phyloP scores from a whole-genome alignment of 441 rosid genomes.

The Populus trichocarpa region DNA sequence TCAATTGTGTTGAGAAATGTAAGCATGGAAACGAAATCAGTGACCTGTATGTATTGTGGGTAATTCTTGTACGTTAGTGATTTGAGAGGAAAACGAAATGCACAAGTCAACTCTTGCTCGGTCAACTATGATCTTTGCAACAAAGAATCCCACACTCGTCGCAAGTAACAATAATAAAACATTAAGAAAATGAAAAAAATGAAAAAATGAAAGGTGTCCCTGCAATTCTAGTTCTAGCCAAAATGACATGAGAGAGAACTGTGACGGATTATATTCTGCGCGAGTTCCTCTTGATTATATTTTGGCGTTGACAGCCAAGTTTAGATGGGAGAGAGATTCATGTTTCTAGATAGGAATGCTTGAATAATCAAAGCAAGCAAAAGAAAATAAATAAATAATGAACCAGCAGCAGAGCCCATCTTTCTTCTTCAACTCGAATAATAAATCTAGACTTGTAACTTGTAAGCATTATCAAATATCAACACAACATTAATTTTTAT shows the following conservation, averaged over 20 bases:
- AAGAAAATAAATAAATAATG: neutral
- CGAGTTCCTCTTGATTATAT: neutral
- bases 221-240: neutral
- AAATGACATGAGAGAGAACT: neutral
- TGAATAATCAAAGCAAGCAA: neutral
- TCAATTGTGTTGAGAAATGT: too few species aligned
- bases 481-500: neutral
- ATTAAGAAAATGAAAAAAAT: neutral
- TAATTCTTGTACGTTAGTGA: too few species aligned
- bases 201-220: neutral
- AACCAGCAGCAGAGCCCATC: neutral
- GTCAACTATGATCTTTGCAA: slow-evolving; percentile 12
- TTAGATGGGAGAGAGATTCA: neutral
- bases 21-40: too few species aligned
- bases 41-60: too few species aligned
- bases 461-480: neutral
- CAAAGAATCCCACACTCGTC: neutral
- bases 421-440: neutral
- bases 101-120: neutral
- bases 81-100: slow-evolving; percentile 11
- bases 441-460: neutral
- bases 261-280: neutral
- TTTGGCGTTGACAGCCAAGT: neutral
- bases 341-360: too few species aligned
- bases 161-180: too few species aligned